phyloP scores from a whole-genome alignment of 129 eudicot genomes.

The Saposhnikovia divaricata region DNA sequence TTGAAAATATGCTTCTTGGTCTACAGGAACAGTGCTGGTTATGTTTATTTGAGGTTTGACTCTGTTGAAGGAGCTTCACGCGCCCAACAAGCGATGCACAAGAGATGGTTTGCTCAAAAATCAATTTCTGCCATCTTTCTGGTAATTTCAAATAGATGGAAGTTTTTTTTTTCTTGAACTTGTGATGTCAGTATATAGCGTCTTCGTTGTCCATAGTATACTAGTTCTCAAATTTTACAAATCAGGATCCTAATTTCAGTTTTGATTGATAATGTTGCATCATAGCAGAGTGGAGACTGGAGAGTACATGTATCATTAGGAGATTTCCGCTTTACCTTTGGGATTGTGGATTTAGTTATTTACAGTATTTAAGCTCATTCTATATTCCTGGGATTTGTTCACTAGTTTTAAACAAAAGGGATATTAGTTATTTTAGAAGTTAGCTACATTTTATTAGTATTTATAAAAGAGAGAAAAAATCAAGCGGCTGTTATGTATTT shows the following conservation, averaged over 20 bases:
- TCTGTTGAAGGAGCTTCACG: slow-evolving; percentile 69
- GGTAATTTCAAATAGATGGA: slow-evolving; percentile 31
- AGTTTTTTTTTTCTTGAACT: neutral
- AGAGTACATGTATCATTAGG: neutral
- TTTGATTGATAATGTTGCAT: neutral
- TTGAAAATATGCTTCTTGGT: neutral
- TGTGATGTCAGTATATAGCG: neutral
- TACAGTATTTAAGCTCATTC: neutral
- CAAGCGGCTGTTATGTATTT: no score
- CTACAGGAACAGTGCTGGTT: slow-evolving; percentile 81
- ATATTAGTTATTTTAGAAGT: neutral
- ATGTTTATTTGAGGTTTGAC: slow-evolving; percentile 81
- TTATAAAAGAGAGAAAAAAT: no score
- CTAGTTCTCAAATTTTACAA: neutral
- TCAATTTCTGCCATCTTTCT: slow-evolving; percentile 81
- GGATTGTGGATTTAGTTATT: neutral
- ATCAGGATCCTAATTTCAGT: neutral
- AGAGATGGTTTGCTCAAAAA: slow-evolving; percentile 94
- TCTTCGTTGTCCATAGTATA: neutral
- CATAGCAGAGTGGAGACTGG: neutral
- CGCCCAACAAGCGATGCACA: slow-evolving; percentile 93
- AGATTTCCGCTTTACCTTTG: neutral
- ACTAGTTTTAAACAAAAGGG: neutral
- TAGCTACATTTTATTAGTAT: neutral
- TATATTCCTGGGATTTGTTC: neutral